phyloP scores from a whole-genome alignment of 805 yeast genomes.

The Candida jianshihensis region DNA sequence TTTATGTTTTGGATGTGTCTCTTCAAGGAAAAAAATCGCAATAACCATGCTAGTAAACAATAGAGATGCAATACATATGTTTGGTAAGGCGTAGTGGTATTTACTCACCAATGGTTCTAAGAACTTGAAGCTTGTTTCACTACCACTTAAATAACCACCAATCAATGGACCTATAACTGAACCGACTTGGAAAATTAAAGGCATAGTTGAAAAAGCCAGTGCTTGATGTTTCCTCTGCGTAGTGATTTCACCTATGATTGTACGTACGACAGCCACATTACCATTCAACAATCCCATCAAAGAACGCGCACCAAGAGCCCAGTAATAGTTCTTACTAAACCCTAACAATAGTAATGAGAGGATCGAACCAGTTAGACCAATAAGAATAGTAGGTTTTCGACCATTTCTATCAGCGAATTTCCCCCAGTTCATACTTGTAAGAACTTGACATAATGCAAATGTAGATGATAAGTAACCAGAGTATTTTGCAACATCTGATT shows the following conservation, averaged over 20 bases:
- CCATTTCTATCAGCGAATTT: conserved; percentile 46
- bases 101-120: conserved; percentile 25
- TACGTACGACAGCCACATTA: conserved; percentile 57
- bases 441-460: conserved; percentile 55
- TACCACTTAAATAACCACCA: conserved; percentile 43
- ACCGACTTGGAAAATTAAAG: conserved; percentile 56
- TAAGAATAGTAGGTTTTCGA: conserved; percentile 44
- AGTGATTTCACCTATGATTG: conserved; percentile 56
- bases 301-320: conserved; percentile 47
- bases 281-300: conserved; percentile 55
- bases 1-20: conserved; percentile 38
- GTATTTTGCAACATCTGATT: conserved; percentile 49
- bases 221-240: conserved; percentile 52
- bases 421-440: conserved; percentile 59
- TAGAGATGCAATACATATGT: conserved; percentile 36
- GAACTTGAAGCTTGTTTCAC: conserved; percentile 19
- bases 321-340: conserved; percentile 41
- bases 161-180: conserved; percentile 54
- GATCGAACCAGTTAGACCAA: conserved; percentile 48
- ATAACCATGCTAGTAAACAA: conserved; percentile 29
- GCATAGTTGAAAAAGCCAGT: conserved; percentile 53
- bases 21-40: conserved; percentile 44
- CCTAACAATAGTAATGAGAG: conserved; percentile 45
- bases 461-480: conserved; percentile 56
- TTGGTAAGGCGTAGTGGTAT: conserved; percentile 48